phyloP scores from a whole-genome alignment of 2,329 filamentous ascomycete genomes.

The Fusarium miscanthi region DNA sequence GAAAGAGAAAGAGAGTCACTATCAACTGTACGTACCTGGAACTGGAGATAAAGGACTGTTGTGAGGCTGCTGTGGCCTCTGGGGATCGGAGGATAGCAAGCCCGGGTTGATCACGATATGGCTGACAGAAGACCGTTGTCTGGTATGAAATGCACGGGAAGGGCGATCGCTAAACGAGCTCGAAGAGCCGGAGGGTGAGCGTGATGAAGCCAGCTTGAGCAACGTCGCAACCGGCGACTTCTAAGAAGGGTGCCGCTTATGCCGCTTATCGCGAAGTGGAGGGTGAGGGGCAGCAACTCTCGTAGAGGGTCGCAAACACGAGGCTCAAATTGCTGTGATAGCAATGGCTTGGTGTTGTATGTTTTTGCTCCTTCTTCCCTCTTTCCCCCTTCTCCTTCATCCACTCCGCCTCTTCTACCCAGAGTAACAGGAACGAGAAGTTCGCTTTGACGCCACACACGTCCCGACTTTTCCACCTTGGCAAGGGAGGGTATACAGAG shows the following conservation, averaged over 20 bases:
- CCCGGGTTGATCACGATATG: slow-evolving; percentile 46
- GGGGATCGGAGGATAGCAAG: slow-evolving; percentile 48
- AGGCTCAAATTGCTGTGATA: slow-evolving; percentile 18
- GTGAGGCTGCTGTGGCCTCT: slow-evolving; percentile 44
- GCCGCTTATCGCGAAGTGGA: slow-evolving; percentile 7
- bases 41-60: slow-evolving; percentile 61
- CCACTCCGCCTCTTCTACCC: background rate
- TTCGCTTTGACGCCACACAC: slow-evolving; percentile 19
- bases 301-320: slow-evolving; percentile 23
- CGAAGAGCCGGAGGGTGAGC: slow-evolving; percentile 63
- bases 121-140: slow-evolving; percentile 61
- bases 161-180: slow-evolving; percentile 63
- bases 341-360: background rate
- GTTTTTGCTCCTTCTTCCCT: background rate
- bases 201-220: slow-evolving; percentile 63
- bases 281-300: slow-evolving; percentile 7
- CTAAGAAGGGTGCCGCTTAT: slow-evolving; percentile 25
- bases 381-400: background rate
- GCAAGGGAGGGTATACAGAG: slow-evolving; percentile 30
- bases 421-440: slow-evolving; percentile 18
- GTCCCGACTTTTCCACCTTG: slow-evolving; percentile 36
- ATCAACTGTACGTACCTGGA: slow-evolving; percentile 60
- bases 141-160: slow-evolving; percentile 61
- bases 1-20: background rate
- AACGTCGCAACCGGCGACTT: slow-evolving; percentile 42